Percentiles rank a stretch among this genome's conserved stretches.
Conservation (phyloP, 179 eudicot genomes). For the Dionaea muscipula region DNA sequence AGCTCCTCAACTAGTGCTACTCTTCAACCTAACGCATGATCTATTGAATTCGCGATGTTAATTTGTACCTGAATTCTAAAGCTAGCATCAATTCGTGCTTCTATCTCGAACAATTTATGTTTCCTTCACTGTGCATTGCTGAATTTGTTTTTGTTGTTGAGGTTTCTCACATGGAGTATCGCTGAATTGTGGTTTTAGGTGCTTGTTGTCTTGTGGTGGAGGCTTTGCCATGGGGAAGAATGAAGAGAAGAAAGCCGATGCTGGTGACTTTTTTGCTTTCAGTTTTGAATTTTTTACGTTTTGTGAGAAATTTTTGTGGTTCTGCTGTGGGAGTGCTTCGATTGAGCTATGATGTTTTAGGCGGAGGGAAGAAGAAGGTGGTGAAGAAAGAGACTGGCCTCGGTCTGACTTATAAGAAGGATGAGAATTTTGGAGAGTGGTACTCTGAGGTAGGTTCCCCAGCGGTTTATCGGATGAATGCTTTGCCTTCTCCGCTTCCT, state of each 20-base stretch:
- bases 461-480: not conserved
- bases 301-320: not conserved
- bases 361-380: constrained; percentile 57
- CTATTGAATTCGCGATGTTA: too few species aligned
- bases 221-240: not conserved
- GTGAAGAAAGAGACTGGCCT: constrained; percentile 65
- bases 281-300: not conserved
- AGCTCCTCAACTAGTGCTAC: too few species aligned
- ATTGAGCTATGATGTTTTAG: not conserved
- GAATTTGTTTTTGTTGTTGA: too few species aligned
- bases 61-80: too few species aligned
- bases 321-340: not conserved
- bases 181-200: too few species aligned
- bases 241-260: not conserved
- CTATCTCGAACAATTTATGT: too few species aligned
- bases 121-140: too few species aligned
- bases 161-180: too few species aligned
- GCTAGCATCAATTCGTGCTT: too few species aligned
- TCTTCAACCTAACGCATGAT: too few species aligned
- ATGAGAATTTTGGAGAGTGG: constrained; percentile 96
- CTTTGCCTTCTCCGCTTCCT: not conserved
- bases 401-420: constrained; percentile 59
- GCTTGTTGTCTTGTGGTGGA: not conserved
- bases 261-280: not conserved
- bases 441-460: constrained; percentile 66